Evolutionary conservation across 306 rosid species (phyloP).

Genomic region (Adenanthera pavonina): DNA sequence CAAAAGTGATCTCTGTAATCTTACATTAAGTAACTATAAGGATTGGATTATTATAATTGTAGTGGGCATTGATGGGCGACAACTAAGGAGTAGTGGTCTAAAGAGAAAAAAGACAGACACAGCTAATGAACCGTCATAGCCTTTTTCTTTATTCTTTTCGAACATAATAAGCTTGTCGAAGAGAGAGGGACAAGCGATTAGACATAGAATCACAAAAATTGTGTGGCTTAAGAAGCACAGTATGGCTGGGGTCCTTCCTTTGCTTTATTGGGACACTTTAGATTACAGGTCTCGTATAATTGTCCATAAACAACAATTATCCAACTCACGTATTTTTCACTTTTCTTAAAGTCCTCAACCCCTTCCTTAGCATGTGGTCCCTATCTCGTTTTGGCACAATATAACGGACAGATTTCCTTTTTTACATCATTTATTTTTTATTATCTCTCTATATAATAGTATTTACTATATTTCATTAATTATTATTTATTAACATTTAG

Average conservation of each 20-base stretch:
- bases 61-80: not conserved
- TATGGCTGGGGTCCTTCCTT: not conserved
- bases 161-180: not conserved
- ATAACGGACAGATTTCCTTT: not conserved
- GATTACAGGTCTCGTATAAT: not conserved
- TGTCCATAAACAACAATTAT: not conserved
- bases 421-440: too few relatives aligned
- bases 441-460: too few relatives aligned
- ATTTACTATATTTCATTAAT: too few relatives aligned
- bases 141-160: not conserved
- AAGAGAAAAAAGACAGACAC: not conserved
- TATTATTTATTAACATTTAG: too few relatives aligned
- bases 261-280: not conserved
- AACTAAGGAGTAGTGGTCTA: not conserved
- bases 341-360: not conserved
- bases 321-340: not conserved
- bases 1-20: too few relatives aligned
- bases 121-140: not conserved
- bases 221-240: not conserved
- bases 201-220: not conserved
- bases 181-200: not conserved
- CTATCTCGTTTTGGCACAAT: not conserved
- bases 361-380: not conserved
- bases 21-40: not conserved
- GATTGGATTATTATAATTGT: not conserved